These are phyloP conservation scores for Persicaria maculosa DNA, from an alignment of 148 eudicot genomes.

Conservation along the genomic window DNA sequence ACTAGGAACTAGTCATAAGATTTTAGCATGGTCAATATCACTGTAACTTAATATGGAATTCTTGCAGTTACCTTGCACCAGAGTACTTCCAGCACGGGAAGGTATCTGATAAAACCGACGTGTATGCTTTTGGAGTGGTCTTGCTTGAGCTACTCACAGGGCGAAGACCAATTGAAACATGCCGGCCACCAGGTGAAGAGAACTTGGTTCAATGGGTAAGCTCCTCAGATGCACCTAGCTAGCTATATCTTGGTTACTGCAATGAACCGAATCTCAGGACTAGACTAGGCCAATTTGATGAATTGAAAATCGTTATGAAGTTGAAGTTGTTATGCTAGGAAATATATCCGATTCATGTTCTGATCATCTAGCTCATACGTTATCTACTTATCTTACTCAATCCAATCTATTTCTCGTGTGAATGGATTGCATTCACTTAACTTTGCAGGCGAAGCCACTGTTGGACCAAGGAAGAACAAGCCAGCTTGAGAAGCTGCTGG, in stretches of 20 bases:
- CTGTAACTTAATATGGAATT: neutral
- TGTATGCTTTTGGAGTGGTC: slow-evolving; percentile 92
- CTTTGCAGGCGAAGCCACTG: slow-evolving; percentile 78
- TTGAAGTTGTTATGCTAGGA: no score
- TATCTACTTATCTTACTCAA: neutral
- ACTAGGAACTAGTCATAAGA: no score
- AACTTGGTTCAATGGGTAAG: slow-evolving; percentile 90
- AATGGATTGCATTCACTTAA: no score
- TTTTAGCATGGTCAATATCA: neutral
- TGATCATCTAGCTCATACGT: no score
- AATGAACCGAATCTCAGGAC: no score
- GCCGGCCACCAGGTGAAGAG: slow-evolving; percentile 77
- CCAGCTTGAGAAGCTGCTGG: slow-evolving; percentile 37
- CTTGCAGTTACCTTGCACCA: slow-evolving; percentile 82
- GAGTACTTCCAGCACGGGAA: slow-evolving; percentile 99
- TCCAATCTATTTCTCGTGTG: no score
- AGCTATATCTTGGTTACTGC: neutral
- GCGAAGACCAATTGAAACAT: slow-evolving; percentile 76
- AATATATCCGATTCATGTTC: neutral
- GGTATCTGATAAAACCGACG: slow-evolving; percentile 90
- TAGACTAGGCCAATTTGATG: no score
- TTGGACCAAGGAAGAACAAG: slow-evolving; percentile 56
- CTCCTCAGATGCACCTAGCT: neutral
- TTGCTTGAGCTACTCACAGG: slow-evolving; percentile 84
- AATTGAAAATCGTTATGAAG: no score